phyloP scores from a whole-genome alignment of 2,329 filamentous ascomycete species.

The Cytospora piceicola region DNA sequence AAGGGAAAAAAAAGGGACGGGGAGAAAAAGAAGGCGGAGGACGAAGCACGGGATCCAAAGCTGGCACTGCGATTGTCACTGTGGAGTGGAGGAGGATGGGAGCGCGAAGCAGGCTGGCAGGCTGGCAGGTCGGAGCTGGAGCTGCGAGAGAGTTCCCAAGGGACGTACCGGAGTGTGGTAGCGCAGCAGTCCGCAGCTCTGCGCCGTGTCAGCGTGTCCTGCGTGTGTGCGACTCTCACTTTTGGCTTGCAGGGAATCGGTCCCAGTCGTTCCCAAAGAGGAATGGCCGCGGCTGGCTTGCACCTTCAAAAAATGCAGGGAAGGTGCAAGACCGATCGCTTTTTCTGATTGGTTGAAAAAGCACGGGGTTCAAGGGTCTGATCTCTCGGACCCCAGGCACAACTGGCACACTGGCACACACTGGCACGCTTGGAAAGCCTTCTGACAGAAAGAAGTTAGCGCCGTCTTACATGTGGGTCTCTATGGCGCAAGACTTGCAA shows the following conservation, averaged over 20 bases:
- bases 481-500: not conserved
- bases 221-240: not conserved
- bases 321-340: slow-evolving; percentile 12
- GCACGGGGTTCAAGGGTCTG: slow-evolving; percentile 21
- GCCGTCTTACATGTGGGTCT: not conserved
- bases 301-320: slow-evolving; percentile 23
- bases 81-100: slow-evolving; percentile 22
- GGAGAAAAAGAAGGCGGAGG: slow-evolving; percentile 28
- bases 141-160: slow-evolving; percentile 20
- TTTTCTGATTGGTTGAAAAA: slow-evolving; percentile 14
- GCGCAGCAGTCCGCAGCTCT: not conserved
- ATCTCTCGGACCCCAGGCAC: slow-evolving; percentile 16
- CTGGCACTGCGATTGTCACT: slow-evolving; percentile 31
- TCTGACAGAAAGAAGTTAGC: not conserved
- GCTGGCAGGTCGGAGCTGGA: slow-evolving; percentile 15
- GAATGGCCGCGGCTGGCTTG: slow-evolving; percentile 16
- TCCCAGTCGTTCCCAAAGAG: slow-evolving; percentile 4
- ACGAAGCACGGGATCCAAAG: slow-evolving; percentile 30
- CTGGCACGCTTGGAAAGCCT: slow-evolving; percentile 13
- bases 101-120: slow-evolving; percentile 10
- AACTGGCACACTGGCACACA: too few species aligned
- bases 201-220: not conserved
- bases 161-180: slow-evolving; percentile 5
- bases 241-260: not conserved
- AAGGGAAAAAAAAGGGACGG: slow-evolving; percentile 34